Percentiles rank a stretch among this genome's conserved stretches.
These are phyloP conservation scores for Barnettozyma siamensis DNA, from an alignment of 805 yeast genomes.

Conservation along the genomic window DNA sequence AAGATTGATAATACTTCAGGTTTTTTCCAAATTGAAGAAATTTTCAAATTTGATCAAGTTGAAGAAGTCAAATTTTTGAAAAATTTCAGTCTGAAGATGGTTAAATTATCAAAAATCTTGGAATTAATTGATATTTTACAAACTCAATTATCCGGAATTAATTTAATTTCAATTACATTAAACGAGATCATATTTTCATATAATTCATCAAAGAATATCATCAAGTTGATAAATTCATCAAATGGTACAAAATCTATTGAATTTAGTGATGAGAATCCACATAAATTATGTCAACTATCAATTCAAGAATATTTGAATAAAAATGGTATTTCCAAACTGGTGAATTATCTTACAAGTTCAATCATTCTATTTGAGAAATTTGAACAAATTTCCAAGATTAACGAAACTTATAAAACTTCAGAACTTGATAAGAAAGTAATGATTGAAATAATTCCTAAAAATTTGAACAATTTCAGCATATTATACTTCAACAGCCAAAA, in stretches of 20 bases:
- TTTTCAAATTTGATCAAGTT: slow-evolving; percentile 25
- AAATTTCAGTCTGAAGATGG: slow-evolving; percentile 10
- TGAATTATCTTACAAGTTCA: slow-evolving; percentile 16
- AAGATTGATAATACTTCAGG: slow-evolving; percentile 13
- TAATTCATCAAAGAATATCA: slow-evolving; percentile 8
- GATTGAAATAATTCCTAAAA: slow-evolving; percentile 17
- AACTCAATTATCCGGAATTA: slow-evolving; percentile 13
- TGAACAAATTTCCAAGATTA: slow-evolving; percentile 5
- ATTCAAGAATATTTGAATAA: slow-evolving; percentile 18
- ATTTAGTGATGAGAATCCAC: slow-evolving; percentile 21
- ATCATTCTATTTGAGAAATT: slow-evolving; percentile 16
- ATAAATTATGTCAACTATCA: slow-evolving; percentile 19
- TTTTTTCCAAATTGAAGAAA: slow-evolving; percentile 3
- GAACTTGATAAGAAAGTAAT: background rate
- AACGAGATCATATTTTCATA: slow-evolving; percentile 24
- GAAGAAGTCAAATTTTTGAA: slow-evolving; percentile 19
- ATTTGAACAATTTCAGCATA: slow-evolving; percentile 14
- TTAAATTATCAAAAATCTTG: slow-evolving; percentile 21
- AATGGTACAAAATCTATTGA: slow-evolving; percentile 14
- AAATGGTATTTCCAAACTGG: slow-evolving; percentile 13
- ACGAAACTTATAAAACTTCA: background rate
- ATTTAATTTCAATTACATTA: slow-evolving; percentile 20
- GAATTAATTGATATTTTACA: slow-evolving; percentile 21
- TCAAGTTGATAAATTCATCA: slow-evolving; percentile 3
- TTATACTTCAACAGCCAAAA: slow-evolving; percentile 14